Percentiles rank a stretch among this genome's conserved stretches.
These are phyloP conservation scores for Aspergillus vadensis DNA, from an alignment of 2,329 filamentous ascomycete species.

Conservation along the genomic window DNA sequence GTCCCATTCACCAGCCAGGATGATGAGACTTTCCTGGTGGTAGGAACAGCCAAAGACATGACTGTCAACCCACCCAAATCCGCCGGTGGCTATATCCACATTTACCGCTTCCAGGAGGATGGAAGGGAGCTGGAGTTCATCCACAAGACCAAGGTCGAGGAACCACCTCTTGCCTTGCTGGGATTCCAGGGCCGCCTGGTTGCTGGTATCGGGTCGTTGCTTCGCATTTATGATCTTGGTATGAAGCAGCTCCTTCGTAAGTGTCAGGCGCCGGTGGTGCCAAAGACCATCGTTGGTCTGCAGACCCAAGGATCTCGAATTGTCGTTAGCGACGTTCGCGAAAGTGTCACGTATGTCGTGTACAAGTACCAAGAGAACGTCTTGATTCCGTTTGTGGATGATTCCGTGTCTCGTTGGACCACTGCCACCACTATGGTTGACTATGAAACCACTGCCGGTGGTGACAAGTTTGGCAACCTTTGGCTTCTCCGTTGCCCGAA, in stretches of 20 bases:
- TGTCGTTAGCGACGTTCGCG: constrained; percentile 86
- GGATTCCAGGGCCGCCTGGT: constrained; percentile 88
- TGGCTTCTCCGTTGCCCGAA: constrained; percentile 87
- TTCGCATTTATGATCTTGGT: constrained; percentile 90
- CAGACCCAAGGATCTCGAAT: constrained; percentile 91
- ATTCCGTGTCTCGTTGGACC: constrained; percentile 86
- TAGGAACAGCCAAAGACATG: constrained; percentile 93
- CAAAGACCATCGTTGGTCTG: constrained; percentile 82
- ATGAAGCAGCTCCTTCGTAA: constrained; percentile 92
- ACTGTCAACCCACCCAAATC: constrained; percentile 74
- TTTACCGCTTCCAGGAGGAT: constrained; percentile 85
- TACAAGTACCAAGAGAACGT: constrained; percentile 92
- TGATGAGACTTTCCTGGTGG: constrained; percentile 85
- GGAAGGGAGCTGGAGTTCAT: constrained; percentile 91
- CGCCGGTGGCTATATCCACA: constrained; percentile 80
- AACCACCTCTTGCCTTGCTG: constrained; percentile 86
- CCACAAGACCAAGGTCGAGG: constrained; percentile 91
- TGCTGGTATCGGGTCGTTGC: constrained; percentile 77
- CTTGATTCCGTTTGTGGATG: constrained; percentile 90
- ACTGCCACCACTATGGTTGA: constrained; percentile 92
- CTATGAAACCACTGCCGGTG: constrained; percentile 92
- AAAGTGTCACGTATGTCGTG: constrained; percentile 87
- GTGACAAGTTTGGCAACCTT: constrained; percentile 96
- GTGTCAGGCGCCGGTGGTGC: constrained; percentile 75
- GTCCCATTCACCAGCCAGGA: constrained; percentile 88